Conservation (phyloP, 495 filamentous ascomycete species). For the Lasiosphaeriaceae sp. region DNA sequence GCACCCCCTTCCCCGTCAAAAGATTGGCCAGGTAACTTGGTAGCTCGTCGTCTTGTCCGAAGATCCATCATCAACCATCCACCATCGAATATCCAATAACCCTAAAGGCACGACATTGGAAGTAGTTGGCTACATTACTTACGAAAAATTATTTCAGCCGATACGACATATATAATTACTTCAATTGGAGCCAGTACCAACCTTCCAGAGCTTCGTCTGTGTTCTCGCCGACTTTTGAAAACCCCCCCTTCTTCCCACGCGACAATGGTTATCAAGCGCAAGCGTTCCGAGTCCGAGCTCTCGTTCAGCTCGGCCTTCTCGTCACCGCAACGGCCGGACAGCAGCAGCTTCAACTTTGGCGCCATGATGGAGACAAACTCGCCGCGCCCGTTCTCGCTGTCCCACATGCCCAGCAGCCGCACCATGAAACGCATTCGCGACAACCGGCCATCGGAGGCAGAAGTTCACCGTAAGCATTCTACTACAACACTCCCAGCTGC, state of each 20-base stretch:
- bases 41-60: neutral
- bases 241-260: too few relatives aligned
- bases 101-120: too few relatives aligned
- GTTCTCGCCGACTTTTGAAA: too few relatives aligned
- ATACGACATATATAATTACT: too few relatives aligned
- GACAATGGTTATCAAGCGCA: constrained; percentile 47
- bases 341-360: constrained; percentile 24
- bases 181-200: too few relatives aligned
- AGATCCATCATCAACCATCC: neutral
- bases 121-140: too few relatives aligned
- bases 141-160: too few relatives aligned
- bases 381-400: constrained; percentile 17
- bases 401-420: constrained; percentile 35
- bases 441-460: constrained; percentile 44
- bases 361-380: constrained; percentile 20
- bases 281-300: constrained; percentile 48
- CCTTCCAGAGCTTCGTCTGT: too few relatives aligned
- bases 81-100: too few relatives aligned
- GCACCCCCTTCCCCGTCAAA: neutral
- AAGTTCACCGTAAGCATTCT: constrained; percentile 44
- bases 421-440: constrained; percentile 49
- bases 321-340: constrained; percentile 28
- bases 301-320: constrained; percentile 37
- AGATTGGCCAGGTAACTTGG: neutral
- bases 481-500: neutral